These are phyloP conservation scores for Chlorella variabilis DNA, from an alignment of 163 green algal species.

Conservation along the genomic window DNA sequence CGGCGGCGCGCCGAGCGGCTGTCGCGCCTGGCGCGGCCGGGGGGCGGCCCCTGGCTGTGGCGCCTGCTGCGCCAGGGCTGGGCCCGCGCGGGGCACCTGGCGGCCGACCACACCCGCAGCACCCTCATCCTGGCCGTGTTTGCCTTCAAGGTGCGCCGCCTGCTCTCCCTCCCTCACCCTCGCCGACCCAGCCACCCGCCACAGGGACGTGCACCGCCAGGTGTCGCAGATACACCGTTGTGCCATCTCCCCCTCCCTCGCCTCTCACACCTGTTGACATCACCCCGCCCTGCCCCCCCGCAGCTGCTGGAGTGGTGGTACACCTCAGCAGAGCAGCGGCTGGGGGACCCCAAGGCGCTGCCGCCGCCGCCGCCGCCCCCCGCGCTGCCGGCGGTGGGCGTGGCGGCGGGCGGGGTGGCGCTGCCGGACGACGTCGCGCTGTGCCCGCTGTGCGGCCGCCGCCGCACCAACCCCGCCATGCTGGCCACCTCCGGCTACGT, in stretches of 20 bases:
- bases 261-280: too few relatives aligned
- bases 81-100: constrained; percentile 49
- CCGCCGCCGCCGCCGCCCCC: constrained; percentile 79
- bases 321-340: constrained; percentile 79
- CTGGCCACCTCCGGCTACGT: constrained; percentile 83
- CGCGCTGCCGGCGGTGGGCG: constrained; percentile 59
- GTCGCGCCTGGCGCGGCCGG: background rate
- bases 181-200: too few relatives aligned
- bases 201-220: too few relatives aligned
- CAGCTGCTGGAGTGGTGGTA: constrained; percentile 98
- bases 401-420: constrained; percentile 64
- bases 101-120: constrained; percentile 76
- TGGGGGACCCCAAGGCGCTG: constrained; percentile 58
- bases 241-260: too few relatives aligned
- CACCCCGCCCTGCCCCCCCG: too few relatives aligned
- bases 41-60: constrained; percentile 8
- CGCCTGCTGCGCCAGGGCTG: constrained; percentile 32
- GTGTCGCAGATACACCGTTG: too few relatives aligned
- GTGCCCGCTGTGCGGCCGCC: constrained; percentile 85
- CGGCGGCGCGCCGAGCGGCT: constrained; percentile 23
- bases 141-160: constrained; percentile 81
- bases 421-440: constrained; percentile 72
- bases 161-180: too few relatives aligned
- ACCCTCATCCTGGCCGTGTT: constrained; percentile 89
- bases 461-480: constrained; percentile 83